Conservation (phyloP, 495 filamentous ascomycete genomes). For the Penicillium samsonianum region DNA sequence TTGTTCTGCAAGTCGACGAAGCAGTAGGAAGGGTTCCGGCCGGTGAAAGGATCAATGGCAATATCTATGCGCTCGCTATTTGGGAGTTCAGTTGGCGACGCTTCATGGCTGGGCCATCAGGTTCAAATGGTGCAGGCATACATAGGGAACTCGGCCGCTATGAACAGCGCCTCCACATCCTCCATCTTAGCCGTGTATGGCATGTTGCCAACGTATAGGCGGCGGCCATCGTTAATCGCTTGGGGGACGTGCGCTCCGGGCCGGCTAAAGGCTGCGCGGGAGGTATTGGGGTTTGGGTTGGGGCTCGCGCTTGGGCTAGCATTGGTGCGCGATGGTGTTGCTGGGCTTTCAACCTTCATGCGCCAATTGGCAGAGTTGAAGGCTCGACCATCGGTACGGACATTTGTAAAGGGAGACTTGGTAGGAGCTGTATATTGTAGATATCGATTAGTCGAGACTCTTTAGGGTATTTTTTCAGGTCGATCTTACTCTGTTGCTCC, state of each 20-base stretch:
- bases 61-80: constrained; percentile 63
- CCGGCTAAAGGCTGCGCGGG: constrained; percentile 39
- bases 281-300: constrained; percentile 30
- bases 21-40: constrained; percentile 70
- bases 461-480: constrained; percentile 3
- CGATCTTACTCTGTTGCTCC: constrained; percentile 41
- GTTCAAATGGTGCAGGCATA: constrained; percentile 26
- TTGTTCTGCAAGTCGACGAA: constrained; percentile 63
- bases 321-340: constrained; percentile 27
- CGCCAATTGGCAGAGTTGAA: constrained; percentile 53
- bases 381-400: constrained; percentile 45
- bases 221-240: constrained; percentile 45
- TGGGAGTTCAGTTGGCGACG: constrained; percentile 29
- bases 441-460: constrained; percentile 9
- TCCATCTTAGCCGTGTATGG: constrained; percentile 62
- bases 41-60: constrained; percentile 65
- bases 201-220: constrained; percentile 68
- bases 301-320: constrained; percentile 20
- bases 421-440: constrained; percentile 36
- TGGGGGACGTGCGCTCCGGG: constrained; percentile 41
- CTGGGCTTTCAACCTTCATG: constrained; percentile 38
- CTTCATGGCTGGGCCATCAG: background rate
- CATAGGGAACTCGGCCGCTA: constrained; percentile 46
- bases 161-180: constrained; percentile 61
- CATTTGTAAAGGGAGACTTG: constrained; percentile 39